Evolutionary conservation across 139 green algal species (phyloP).

Genomic region (Coelastrella sp.): DNA sequence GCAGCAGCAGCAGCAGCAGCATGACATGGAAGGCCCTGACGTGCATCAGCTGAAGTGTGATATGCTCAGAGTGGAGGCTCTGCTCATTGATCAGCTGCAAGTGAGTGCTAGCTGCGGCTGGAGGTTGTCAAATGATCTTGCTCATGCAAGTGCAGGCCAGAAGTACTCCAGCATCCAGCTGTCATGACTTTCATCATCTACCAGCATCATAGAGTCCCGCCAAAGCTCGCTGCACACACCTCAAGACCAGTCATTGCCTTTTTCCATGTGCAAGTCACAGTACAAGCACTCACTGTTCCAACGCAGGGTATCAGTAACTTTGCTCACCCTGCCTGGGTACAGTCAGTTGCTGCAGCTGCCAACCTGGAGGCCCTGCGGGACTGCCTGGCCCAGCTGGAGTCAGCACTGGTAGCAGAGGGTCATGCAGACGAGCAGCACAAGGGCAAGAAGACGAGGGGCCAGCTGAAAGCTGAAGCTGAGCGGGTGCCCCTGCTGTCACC

Average conservation of each 20-base stretch:
- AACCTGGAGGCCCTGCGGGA: constrained; percentile 53
- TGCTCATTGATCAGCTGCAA: constrained; percentile 4
- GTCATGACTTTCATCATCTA: too few relatives aligned
- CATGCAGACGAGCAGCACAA: constrained; percentile 17
- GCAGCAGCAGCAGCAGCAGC: constrained; percentile 26
- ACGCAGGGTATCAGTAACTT: not conserved
- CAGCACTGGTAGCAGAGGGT: constrained; percentile 47
- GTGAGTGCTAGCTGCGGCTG: not conserved
- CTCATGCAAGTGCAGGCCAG: too few relatives aligned
- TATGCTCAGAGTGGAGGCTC: constrained; percentile 56
- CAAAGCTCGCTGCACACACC: too few relatives aligned
- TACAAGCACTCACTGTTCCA: too few relatives aligned
- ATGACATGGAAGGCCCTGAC: not conserved
- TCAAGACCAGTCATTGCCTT: too few relatives aligned
- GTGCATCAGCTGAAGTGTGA: constrained; percentile 59
- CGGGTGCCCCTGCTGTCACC: constrained; percentile 1
- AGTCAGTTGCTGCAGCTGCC: constrained; percentile 52
- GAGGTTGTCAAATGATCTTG: too few relatives aligned
- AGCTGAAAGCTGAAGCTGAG: not conserved
- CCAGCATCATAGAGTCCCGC: too few relatives aligned
- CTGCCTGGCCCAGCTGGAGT: constrained; percentile 73
- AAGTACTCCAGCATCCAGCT: too few relatives aligned
- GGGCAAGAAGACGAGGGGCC: constrained; percentile 14
- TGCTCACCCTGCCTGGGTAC: constrained; percentile 47
- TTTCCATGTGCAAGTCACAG: too few relatives aligned